These are phyloP conservation scores for Plasmodium inui DNA, from an alignment of 169 alveolate genomes.

Conservation along the genomic window DNA sequence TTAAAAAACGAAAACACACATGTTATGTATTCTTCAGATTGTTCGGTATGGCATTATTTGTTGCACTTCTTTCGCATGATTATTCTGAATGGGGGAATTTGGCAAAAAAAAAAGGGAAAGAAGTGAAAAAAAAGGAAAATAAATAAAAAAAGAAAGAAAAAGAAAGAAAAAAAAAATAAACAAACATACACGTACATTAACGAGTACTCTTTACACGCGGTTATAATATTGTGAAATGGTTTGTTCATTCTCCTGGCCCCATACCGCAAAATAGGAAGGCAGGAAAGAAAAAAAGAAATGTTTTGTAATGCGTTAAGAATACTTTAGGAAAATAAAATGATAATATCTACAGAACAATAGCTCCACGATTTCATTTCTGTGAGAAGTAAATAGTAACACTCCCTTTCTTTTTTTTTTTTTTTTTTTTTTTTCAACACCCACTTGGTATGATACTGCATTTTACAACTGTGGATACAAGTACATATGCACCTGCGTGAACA, in stretches of 20 bases:
- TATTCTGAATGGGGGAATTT: not conserved
- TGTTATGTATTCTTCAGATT: not conserved
- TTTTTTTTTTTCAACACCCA: not conserved
- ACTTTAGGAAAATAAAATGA: not conserved
- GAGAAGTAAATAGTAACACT: not conserved
- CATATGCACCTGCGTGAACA: not conserved
- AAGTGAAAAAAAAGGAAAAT: too few species aligned
- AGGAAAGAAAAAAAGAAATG: not conserved
- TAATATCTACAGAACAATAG: not conserved
- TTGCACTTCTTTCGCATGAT: not conserved
- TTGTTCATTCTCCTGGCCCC: not conserved
- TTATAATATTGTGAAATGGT: not conserved
- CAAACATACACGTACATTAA: not conserved
- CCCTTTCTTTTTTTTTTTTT: not conserved
- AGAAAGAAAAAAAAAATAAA: not conserved
- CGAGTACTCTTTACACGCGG: not conserved
- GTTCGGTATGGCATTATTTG: not conserved
- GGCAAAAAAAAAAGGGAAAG: not conserved
- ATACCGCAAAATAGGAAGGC: not conserved
- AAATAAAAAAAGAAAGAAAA: not conserved
- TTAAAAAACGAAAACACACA: not conserved
- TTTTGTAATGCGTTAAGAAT: not conserved
- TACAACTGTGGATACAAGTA: not conserved
- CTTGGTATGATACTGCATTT: not conserved
- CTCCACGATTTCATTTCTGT: not conserved